phyloP scores from a whole-genome alignment of 2,329 filamentous ascomycete genomes.

The Apiospora saccharicola region DNA sequence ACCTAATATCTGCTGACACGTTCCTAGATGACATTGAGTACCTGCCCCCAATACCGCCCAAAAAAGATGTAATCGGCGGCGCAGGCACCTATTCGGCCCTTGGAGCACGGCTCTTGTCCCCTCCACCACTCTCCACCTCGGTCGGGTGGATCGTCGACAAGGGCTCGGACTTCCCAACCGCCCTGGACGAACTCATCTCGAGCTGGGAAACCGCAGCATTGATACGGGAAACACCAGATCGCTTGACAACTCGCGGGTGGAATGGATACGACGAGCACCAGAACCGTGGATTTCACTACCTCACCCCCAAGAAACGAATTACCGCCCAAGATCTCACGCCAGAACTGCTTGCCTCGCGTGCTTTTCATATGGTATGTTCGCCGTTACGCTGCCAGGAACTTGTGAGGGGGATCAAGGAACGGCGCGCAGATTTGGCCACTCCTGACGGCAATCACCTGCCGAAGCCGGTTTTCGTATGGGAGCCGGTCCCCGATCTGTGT shows the following conservation, averaged over 20 bases:
- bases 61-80: constrained; percentile 83
- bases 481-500: constrained; percentile 91
- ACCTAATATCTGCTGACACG: constrained; percentile 31
- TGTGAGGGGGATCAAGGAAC: constrained; percentile 71
- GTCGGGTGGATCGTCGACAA: constrained; percentile 93
- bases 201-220: constrained; percentile 80
- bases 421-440: constrained; percentile 53
- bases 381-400: constrained; percentile 79
- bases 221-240: constrained; percentile 69
- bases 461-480: constrained; percentile 86
- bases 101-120: constrained; percentile 87
- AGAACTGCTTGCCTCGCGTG: constrained; percentile 72
- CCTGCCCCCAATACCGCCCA: constrained; percentile 70
- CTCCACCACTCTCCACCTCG: constrained; percentile 66
- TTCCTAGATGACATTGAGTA: constrained; percentile 88
- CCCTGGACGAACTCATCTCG: constrained; percentile 68
- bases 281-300: constrained; percentile 81
- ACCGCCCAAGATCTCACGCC: constrained; percentile 74
- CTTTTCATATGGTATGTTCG: constrained; percentile 89
- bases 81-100: constrained; percentile 87
- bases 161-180: constrained; percentile 83
- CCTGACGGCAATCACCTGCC: constrained; percentile 39
- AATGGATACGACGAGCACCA: constrained; percentile 84
- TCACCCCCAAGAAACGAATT: constrained; percentile 84
- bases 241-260: constrained; percentile 88